Conservation (phyloP, 495 filamentous ascomycete genomes). For the Podospora pseudocomata region DNA sequence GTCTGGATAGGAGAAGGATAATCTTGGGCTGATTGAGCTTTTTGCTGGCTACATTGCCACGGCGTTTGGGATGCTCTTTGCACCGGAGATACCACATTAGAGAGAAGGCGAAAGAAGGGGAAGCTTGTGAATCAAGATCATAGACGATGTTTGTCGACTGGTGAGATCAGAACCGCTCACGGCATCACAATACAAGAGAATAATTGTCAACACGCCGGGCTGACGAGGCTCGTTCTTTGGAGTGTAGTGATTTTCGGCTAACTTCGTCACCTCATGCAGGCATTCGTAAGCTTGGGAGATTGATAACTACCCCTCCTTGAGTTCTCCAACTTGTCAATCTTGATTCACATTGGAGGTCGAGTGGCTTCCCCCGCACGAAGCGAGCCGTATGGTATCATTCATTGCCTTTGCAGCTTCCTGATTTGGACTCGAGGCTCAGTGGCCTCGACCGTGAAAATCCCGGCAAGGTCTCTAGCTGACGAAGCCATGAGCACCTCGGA, state of each 20-base stretch:
- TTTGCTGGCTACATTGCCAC: slow-evolving; percentile 12
- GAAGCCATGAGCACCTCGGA: not conserved
- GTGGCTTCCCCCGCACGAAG: not conserved
- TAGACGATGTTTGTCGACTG: not conserved
- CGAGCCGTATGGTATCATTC: not conserved
- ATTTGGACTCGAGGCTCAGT: not conserved
- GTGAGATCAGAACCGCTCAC: not conserved
- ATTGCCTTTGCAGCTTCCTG: not conserved
- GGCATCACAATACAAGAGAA: not conserved
- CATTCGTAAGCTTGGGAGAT: not conserved
- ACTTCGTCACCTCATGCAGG: not conserved
- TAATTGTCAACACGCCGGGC: not conserved
- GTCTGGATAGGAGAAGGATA: slow-evolving; percentile 17
- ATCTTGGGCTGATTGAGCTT: slow-evolving; percentile 8
- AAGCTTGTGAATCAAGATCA: not conserved
- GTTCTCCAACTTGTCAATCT: slow-evolving; percentile 2
- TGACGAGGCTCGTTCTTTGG: not conserved
- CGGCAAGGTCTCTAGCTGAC: not conserved
- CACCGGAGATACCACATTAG: slow-evolving; percentile 19
- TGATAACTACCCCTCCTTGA: not conserved
- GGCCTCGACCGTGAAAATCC: not conserved
- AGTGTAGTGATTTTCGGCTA: not conserved
- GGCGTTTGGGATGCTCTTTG: slow-evolving; percentile 17
- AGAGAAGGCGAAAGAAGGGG: slow-evolving; percentile 9
- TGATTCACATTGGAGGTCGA: not conserved